These are phyloP conservation scores for Podospora pseudocomata DNA, from an alignment of 495 filamentous ascomycete species.

Conservation along the genomic window DNA sequence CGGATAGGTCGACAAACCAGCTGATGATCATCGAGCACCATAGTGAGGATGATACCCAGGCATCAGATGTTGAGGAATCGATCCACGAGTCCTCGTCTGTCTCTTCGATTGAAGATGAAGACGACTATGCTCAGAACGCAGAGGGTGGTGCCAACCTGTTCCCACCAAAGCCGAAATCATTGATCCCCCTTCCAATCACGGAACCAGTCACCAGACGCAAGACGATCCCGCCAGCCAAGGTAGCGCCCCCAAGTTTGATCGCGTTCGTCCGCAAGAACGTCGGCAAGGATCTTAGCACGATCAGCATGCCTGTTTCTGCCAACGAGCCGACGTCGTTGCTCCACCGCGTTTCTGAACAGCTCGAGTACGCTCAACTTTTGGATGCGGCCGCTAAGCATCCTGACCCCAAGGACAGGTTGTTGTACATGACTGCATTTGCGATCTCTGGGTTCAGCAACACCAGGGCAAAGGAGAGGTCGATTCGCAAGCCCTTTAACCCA, in stretches of 20 bases:
- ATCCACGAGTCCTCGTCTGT: conserved; percentile 58
- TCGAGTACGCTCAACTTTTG: conserved; percentile 85
- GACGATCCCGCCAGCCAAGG: conserved; percentile 66
- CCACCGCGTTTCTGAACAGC: conserved; percentile 80
- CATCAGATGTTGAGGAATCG: conserved; percentile 54
- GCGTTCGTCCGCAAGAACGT: conserved; percentile 96
- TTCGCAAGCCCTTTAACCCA: conserved; percentile 97
- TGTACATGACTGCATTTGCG: conserved; percentile 87
- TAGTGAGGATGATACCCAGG: conserved; percentile 54
- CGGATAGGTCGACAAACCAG: conserved; percentile 51
- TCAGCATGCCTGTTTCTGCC: conserved; percentile 93
- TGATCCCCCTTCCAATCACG: conserved; percentile 72
- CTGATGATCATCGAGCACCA: conserved; percentile 70
- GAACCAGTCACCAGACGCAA: conserved; percentile 61
- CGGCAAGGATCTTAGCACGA: conserved; percentile 91
- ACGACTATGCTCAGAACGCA: conserved; percentile 33
- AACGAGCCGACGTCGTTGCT: conserved; percentile 90
- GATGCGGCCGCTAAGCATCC: conserved; percentile 64
- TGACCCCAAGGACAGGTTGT: conserved; percentile 63
- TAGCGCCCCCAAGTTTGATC: conserved; percentile 82
- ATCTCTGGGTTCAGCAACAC: conserved; percentile 74
- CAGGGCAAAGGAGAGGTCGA: conserved; percentile 81
- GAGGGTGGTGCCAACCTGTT: conserved; percentile 55
- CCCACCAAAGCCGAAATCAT: conserved; percentile 66
- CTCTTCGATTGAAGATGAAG: conserved; percentile 56